Conservation (phyloP, 1,284 basidiomycete genomes). For the Boletus holoroseus region DNA sequence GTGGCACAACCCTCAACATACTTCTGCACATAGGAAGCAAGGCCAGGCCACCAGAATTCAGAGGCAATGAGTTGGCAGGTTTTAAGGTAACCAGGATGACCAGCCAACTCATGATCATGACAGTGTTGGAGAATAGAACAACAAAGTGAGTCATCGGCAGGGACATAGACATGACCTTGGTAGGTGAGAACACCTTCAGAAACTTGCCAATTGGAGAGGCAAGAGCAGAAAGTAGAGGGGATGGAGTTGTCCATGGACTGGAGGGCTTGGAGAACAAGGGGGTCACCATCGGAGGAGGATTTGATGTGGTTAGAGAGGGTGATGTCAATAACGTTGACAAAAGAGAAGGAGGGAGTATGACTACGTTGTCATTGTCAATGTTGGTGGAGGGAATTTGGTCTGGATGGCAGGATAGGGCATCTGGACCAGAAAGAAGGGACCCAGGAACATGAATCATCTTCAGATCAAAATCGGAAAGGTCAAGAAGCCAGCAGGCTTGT, state of each 20-base stretch:
- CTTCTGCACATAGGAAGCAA: fast-evolving
- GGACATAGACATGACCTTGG: background rate
- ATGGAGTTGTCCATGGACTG: background rate
- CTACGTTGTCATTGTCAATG: background rate
- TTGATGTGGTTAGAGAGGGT: background rate
- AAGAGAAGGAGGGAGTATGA: fast-evolving
- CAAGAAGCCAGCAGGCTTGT: background rate
- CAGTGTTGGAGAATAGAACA: fast-evolving
- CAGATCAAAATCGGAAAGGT: background rate
- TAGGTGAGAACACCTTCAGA: background rate
- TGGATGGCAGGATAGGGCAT: background rate
- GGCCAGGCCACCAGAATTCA: background rate
- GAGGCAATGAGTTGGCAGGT: background rate
- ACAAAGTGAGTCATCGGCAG: fast-evolving
- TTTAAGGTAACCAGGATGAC: background rate
- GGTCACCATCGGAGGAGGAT: fast-evolving
- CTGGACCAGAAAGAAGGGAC: fast-evolving
- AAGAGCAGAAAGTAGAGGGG: background rate
- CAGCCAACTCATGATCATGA: fast-evolving
- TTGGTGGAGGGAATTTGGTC: background rate
- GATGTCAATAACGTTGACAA: background rate
- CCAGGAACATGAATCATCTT: background rate
- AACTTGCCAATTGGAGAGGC: background rate
- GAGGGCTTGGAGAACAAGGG: background rate
- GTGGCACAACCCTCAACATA: background rate